Conservation (phyloP, 768 basidiomycete species). For the Lactarius tabidus region DNA sequence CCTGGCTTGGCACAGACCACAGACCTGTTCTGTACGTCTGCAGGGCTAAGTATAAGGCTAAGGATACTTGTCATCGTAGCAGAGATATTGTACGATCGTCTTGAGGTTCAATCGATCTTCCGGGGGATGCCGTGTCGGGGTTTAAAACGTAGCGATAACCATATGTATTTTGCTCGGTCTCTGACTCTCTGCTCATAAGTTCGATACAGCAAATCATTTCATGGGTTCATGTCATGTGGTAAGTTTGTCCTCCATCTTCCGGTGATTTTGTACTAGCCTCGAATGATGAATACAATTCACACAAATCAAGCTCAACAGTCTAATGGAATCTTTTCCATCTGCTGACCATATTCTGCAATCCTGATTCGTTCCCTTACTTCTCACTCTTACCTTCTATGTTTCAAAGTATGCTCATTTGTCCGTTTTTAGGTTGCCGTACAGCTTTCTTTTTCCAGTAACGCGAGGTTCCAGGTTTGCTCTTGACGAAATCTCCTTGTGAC, state of each 20-base stretch:
- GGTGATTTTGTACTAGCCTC: background rate
- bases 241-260: background rate
- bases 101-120: background rate
- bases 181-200: background rate
- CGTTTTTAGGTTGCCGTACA: background rate
- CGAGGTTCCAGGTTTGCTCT: background rate
- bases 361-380: slow-evolving; percentile 30
- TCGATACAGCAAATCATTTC: background rate
- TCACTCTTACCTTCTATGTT: background rate
- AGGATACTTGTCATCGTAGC: background rate
- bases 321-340: slow-evolving; percentile 39
- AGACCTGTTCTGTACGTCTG: no score
- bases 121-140: background rate
- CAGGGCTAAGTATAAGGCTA: background rate
- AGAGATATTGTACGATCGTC: background rate
- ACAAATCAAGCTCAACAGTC: slow-evolving; percentile 49
- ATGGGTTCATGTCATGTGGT: background rate
- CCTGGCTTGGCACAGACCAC: background rate
- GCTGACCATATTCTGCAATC: slow-evolving; percentile 44
- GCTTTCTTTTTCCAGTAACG: background rate
- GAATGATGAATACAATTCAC: slow-evolving; percentile 39
- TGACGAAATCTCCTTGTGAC: no score
- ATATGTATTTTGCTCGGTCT: no score
- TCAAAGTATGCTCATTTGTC: background rate
- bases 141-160: background rate